Evolutionary conservation across 164 flowering plant genomes (phyloP).

Genomic region (Tinospora cordifolia): DNA sequence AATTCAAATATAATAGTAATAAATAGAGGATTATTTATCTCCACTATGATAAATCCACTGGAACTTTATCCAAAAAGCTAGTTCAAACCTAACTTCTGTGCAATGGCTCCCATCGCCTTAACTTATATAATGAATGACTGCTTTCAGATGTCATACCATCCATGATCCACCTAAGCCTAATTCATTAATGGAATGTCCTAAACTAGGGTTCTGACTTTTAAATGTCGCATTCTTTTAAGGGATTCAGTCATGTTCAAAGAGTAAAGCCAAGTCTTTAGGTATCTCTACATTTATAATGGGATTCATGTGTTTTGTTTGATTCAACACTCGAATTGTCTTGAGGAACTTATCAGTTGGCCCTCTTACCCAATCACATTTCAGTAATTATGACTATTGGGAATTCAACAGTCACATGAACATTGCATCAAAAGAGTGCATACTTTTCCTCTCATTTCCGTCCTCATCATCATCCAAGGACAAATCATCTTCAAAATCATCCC

Average conservation of each 20-base stretch:
- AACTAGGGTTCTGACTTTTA: not conserved
- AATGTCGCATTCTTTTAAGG: not conserved
- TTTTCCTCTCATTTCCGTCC: slow-evolving; percentile 22
- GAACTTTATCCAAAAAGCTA: not conserved
- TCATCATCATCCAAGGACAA: slow-evolving; percentile 47
- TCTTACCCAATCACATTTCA: not conserved
- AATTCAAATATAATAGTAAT: not conserved
- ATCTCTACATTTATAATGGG: not conserved
- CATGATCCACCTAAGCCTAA: not conserved
- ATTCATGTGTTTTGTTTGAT: not conserved
- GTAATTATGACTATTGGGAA: not conserved
- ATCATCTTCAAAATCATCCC: slow-evolving; percentile 88
- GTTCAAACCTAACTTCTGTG: too few species aligned
- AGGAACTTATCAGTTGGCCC: not conserved
- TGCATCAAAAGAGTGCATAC: slow-evolving; percentile 20
- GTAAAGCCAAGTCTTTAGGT: not conserved
- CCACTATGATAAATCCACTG: not conserved
- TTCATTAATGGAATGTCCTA: not conserved
- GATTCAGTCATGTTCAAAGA: not conserved
- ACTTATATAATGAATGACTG: not conserved
- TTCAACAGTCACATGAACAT: not conserved
- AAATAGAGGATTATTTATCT: not conserved
- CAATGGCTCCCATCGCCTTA: not conserved
- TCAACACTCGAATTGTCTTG: not conserved
- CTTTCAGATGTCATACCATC: not conserved